Evolutionary conservation across 441 rosid species (phyloP).

Genomic region (Biscutella laevigata): DNA sequence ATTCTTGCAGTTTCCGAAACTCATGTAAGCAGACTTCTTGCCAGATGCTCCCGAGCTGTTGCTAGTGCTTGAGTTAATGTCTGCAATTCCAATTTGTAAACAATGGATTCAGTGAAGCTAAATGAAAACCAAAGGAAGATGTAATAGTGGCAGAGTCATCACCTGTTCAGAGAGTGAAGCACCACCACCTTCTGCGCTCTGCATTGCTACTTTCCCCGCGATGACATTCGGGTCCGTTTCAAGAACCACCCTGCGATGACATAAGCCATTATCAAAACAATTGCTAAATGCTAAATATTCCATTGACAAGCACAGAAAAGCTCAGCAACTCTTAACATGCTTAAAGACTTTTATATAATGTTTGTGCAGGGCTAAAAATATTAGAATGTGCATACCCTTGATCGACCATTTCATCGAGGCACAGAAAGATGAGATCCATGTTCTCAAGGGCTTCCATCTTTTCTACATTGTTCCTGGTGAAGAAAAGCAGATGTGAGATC

Average conservation of each 20-base stretch:
- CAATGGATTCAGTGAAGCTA: not conserved
- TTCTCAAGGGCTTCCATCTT: conserved; percentile 87
- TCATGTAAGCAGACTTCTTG: conserved; percentile 31
- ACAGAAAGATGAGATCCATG: conserved; percentile 69
- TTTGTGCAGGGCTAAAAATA: not conserved
- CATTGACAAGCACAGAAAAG: not conserved
- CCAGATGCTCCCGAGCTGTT: conserved; percentile 28
- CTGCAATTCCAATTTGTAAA: conserved; percentile 11
- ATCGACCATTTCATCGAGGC: conserved; percentile 91
- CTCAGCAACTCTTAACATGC: not conserved
- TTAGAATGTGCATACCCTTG: conserved; percentile 50
- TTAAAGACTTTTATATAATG: not conserved
- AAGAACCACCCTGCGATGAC: conserved; percentile 59
- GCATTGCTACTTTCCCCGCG: conserved; percentile 81
- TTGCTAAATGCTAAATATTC: not conserved
- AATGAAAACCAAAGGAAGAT: not conserved
- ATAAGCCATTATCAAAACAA: not conserved
- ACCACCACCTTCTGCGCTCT: conserved; percentile 66
- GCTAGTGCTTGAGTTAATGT: conserved; percentile 29
- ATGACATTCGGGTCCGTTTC: conserved; percentile 75
- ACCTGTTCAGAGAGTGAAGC: conserved; percentile 95
- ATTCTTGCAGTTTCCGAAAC: not conserved
- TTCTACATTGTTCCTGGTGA: conserved; percentile 63
- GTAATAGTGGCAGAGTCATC: not conserved
- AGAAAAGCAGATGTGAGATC: not conserved